Evolutionary conservation across 352 stramenopile species (phyloP), one percentile per base, ranked within the genome.

Genomic region (Pythium oligandrum): DNA sequence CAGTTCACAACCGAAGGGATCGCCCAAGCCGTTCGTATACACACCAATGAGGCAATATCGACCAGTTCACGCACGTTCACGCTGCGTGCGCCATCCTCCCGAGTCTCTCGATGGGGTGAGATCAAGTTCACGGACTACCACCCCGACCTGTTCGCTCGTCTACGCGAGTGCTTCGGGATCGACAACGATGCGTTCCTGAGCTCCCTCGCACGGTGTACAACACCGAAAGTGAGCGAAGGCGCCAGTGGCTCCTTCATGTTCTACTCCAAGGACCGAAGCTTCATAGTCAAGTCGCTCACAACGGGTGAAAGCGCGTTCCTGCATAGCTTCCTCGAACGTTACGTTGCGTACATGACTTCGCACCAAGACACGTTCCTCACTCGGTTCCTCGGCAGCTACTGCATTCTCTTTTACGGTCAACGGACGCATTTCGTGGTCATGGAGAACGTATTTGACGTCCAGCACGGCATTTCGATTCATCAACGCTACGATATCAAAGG

Each of bases 401-500:
- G 78, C 44, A 78, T 96, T 48, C 61, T 72, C 30, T 52, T 96
- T 2, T 95, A 95, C 52, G 83, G 82, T 31, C 75, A 73, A 40
- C 64, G 69, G 40, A 74, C 75, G 44, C 73, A 81, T 55, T 96
- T 96, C 57, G 83, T 90, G 17, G 86, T 96, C 37, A 96, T 96
- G 86, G 78, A 90, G 47, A 96, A 96, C 49, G 72, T 96, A 4
- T 93, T 96, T 53, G 78, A 92, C 66, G 75, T 87, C 1, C 75
- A 87, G 43, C 77, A 88, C 51, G 73, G 75, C 34, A 66, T 85
- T 30, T 74, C 73, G 2, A 88, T 95, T 51, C 80, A 96, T 55
- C 73, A 90, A 63, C 70, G 77, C 7, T 96, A 93, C 61, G 86
- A 96, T 51, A 86, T 96, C 55, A 96, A 96, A 61, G 86, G 86